These are phyloP conservation scores for Phytophthora pini DNA, from an alignment of 352 stramenopile genomes.

Conservation along the genomic window DNA sequence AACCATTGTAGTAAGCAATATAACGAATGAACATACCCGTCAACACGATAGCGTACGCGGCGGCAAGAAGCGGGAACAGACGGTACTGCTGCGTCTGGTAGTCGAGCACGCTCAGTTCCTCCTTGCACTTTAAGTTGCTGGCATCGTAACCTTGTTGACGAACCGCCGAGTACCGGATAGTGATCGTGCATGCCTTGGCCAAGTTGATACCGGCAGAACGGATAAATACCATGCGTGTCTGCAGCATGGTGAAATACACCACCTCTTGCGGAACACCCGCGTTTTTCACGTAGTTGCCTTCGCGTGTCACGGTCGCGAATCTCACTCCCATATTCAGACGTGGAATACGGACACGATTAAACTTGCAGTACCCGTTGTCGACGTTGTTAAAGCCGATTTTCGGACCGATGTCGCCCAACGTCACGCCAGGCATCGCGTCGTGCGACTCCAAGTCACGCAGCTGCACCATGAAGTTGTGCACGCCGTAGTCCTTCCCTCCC, in stretches of 20 bases:
- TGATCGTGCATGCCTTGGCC: conserved; percentile 90
- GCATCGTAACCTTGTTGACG: conserved; percentile 87
- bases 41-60: conserved; percentile 91
- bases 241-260: conserved; percentile 88
- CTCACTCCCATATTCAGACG: conserved; percentile 75
- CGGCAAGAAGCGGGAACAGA: conserved; percentile 92
- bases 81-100: conserved; percentile 97
- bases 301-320: conserved; percentile 54
- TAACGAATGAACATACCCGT: conserved; percentile 33
- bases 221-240: conserved; percentile 83
- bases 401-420: conserved; percentile 66
- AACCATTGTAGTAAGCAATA: not conserved
- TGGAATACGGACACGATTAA: conserved; percentile 67
- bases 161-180: conserved; percentile 94
- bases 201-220: conserved; percentile 63
- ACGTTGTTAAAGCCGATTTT: conserved; percentile 83
- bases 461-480: conserved; percentile 98
- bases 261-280: conserved; percentile 52
- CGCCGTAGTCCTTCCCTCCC: conserved; percentile 84
- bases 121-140: conserved; percentile 54
- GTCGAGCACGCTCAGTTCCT: conserved; percentile 93
- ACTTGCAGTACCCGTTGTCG: conserved; percentile 72
- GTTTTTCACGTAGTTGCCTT: conserved; percentile 75
- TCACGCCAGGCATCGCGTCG: conserved; percentile 55
- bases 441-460: conserved; percentile 90